Percentiles rank a stretch among this genome's conserved stretches.
phyloP scores from a whole-genome alignment of 345 rosid species.

The Isatis tinctoria region DNA sequence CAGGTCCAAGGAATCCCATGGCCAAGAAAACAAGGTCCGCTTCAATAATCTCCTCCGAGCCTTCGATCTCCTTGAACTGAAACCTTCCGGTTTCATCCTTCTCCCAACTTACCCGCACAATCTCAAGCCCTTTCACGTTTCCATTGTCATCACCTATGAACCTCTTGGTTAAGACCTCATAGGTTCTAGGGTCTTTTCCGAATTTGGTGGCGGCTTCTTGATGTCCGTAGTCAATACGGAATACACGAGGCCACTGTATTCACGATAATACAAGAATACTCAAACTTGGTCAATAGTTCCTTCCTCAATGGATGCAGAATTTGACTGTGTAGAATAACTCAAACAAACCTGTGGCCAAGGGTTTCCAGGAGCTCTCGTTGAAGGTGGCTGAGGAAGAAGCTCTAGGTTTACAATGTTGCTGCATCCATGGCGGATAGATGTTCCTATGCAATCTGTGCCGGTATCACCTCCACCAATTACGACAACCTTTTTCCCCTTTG shows the following conservation, averaged over 20 bases:
- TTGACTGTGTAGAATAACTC: not conserved
- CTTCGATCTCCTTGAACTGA: conserved; percentile 83
- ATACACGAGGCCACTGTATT: conserved; percentile 91
- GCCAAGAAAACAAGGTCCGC: conserved; percentile 91
- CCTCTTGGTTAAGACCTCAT: conserved; percentile 86
- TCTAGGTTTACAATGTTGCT: conserved; percentile 69
- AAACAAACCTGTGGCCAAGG: conserved; percentile 98
- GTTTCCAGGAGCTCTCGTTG: conserved; percentile 84
- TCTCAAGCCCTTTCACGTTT: conserved; percentile 74
- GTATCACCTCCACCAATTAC: conserved; percentile 99
- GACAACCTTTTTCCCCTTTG: conserved; percentile 86
- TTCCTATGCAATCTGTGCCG: conserved; percentile 96
- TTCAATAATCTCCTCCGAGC: conserved; percentile 74
- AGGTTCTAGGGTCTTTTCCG: conserved; percentile 90
- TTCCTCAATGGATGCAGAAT: not conserved
- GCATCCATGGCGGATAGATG: conserved; percentile 97
- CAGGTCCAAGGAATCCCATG: conserved; percentile 99
- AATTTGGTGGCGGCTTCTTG: conserved; percentile 86
- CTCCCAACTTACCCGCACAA: conserved; percentile 76
- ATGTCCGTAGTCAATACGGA: conserved; percentile 96
- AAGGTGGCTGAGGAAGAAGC: conserved; percentile 93
- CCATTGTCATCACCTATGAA: conserved; percentile 88
- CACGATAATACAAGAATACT: not conserved
- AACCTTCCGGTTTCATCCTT: conserved; percentile 84
- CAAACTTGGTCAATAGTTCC: not conserved